These are phyloP conservation scores for Dendrobium catenatum DNA, from an alignment of 106 monocot species.

Conservation along the genomic window DNA sequence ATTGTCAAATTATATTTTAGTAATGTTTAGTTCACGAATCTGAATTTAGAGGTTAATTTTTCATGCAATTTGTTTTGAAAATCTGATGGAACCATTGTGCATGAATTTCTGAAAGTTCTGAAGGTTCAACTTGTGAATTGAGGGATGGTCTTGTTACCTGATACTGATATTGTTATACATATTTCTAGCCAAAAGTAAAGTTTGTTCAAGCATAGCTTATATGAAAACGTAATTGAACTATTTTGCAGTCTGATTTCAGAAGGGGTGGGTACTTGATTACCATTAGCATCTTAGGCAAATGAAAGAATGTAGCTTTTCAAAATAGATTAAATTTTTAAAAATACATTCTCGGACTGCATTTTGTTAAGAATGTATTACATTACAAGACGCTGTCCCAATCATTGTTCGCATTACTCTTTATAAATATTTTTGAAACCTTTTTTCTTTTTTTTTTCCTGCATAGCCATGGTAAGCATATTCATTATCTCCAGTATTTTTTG, in stretches of 20 bases:
- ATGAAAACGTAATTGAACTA: neutral
- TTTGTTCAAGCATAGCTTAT: neutral
- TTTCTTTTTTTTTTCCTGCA: neutral
- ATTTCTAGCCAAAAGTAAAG: neutral
- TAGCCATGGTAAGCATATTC: neutral
- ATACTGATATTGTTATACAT: neutral
- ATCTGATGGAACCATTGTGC: neutral
- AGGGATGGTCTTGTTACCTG: neutral
- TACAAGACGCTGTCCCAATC: neutral
- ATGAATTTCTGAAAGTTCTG: neutral
- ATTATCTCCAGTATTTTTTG: neutral
- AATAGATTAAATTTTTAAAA: neutral
- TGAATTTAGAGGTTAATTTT: neutral
- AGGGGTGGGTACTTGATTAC: neutral
- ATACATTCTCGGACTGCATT: neutral
- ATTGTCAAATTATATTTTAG: neutral
- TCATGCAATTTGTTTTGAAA: neutral
- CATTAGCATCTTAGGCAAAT: neutral
- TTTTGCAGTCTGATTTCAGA: neutral
- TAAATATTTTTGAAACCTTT: neutral
- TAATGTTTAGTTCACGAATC: neutral
- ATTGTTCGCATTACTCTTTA: neutral
- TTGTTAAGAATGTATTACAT: neutral
- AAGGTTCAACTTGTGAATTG: neutral
- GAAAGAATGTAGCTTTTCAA: neutral